Evolutionary conservation across 441 rosid genomes (phyloP).

Genomic region (Brassica balearica): DNA sequence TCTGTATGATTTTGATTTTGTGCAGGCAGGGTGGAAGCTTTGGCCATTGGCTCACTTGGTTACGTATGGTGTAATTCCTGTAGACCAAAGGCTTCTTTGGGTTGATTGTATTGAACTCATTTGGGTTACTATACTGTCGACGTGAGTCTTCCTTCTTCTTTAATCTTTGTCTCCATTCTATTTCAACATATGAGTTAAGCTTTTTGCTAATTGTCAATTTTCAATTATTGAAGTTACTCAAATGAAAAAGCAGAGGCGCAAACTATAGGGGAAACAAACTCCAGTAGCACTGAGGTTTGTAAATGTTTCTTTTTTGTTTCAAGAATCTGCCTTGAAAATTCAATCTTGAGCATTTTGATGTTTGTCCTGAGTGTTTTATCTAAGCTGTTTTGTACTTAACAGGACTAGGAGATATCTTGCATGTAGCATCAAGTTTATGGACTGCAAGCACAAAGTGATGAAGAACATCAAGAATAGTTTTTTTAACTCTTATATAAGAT

Average conservation of each 20-base stretch:
- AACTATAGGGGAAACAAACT: constrained; percentile 46
- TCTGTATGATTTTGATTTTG: background rate
- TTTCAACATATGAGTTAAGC: no score
- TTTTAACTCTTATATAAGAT: background rate
- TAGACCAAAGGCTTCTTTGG: constrained; percentile 86
- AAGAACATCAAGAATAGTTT: constrained; percentile 22
- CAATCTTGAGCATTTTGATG: constrained; percentile 4
- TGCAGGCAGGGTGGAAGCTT: constrained; percentile 12
- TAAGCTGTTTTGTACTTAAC: constrained; percentile 29
- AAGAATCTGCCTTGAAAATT: background rate
- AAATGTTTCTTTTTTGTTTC: constrained; percentile 2
- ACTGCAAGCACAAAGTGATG: background rate
- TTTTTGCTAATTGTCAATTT: background rate
- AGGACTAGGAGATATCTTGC: constrained; percentile 26
- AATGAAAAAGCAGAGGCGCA: constrained; percentile 80
- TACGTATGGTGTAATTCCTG: constrained; percentile 53
- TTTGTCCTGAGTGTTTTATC: background rate
- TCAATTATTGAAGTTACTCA: constrained; percentile 60
- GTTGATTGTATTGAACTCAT: constrained; percentile 91
- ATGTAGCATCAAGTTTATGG: constrained; percentile 10
- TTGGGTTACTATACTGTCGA: constrained; percentile 86
- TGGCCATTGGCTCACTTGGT: constrained; percentile 13
- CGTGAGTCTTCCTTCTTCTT: constrained; percentile 53
- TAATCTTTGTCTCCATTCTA: background rate
- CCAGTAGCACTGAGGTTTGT: constrained; percentile 56